Evolutionary conservation across 805 yeast species (phyloP), one percentile per base, ranked within the genome.

Genomic region (Vanderwaltozyma verrucispora): DNA sequence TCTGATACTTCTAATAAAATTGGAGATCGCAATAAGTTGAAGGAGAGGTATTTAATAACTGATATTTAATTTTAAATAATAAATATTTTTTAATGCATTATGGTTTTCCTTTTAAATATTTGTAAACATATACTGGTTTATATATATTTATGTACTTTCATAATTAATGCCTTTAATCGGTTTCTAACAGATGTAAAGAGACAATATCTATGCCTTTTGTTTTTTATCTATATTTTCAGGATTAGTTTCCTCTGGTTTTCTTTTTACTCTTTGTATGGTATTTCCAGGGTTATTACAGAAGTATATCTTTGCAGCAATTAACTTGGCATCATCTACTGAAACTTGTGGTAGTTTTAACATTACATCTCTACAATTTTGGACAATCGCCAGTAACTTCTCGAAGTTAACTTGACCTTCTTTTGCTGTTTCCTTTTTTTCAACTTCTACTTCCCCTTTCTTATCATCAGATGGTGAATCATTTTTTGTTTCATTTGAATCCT

Each of bases 231-330:
- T 38, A 5, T 44, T 24, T 15, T 35, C 39, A 25, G 25, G 28
- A 7, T 37, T 29, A 8, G 39, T 29, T 3, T 36, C 42, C 12
- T 54, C 61, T 41, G 61, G 46, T 33, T 61, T 70, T 50, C 72
- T 68, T 48, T 74, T 75, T 28, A 74, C 49, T 32, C 72, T 70
- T 45, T 74, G 75, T 28, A 77, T 50, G 19, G 74, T 50, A 40
- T 69, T 59, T 31, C 54, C 59, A 13, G 92, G 92, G 44, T 77
- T 75, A 34, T 76, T 59, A 37, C 80, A 72, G 46, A 69, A 77
- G 41, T 75, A 77, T 11, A 78, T 69, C 54, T 77, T 80, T 32
- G 73, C 75, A 37, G 78, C 84, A 21, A 80, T 76, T 16, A 54
- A 54, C 30, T 71, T 75, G 7, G 84, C 80, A 37, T 74, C 80